Percentiles rank a stretch among this genome's conserved stretches.
phyloP scores from a whole-genome alignment of 2,329 filamentous ascomycete species.

The Curvularia verruculosa region DNA sequence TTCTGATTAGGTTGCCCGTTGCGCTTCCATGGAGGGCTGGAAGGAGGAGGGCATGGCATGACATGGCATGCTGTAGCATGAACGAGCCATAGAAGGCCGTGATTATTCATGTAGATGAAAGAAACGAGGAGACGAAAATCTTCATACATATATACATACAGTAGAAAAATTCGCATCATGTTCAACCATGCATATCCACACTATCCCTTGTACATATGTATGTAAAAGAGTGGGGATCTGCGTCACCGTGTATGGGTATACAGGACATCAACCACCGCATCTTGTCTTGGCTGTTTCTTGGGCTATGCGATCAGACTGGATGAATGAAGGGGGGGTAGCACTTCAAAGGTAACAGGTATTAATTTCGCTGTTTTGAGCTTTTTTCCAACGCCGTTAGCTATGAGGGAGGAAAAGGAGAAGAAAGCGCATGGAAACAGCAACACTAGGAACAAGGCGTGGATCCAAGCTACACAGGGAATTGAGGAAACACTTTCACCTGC shows the following conservation, averaged over 20 bases:
- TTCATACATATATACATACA: neutral
- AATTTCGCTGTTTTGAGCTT: conserved; percentile 14
- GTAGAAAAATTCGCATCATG: conserved; percentile 3
- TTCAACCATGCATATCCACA: conserved; percentile 7
- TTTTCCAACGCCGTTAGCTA: conserved; percentile 15
- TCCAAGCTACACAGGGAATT: conserved; percentile 8
- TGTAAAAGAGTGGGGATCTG: too few relatives aligned
- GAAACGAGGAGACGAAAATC: conserved; percentile 3
- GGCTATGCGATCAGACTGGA: neutral
- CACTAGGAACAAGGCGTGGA: conserved; percentile 1
- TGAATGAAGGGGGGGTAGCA: too few relatives aligned
- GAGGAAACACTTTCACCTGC: conserved; percentile 2
- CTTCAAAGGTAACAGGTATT: conserved; percentile 11
- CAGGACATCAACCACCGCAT: neutral
- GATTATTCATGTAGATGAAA: conserved; percentile 6
- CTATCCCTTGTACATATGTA: neutral
- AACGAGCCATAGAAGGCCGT: neutral
- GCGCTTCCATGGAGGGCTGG: conserved; percentile 1
- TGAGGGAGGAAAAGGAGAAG: conserved; percentile 12
- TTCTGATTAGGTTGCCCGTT: neutral
- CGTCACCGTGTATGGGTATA: too few relatives aligned
- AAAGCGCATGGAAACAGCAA: neutral
- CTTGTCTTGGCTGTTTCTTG: neutral
- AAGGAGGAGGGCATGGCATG: neutral
- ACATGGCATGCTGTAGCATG: neutral